These are phyloP conservation scores for Pseudogymnoascus sp. DNA, from an alignment of 2,329 filamentous ascomycete genomes.

Conservation along the genomic window DNA sequence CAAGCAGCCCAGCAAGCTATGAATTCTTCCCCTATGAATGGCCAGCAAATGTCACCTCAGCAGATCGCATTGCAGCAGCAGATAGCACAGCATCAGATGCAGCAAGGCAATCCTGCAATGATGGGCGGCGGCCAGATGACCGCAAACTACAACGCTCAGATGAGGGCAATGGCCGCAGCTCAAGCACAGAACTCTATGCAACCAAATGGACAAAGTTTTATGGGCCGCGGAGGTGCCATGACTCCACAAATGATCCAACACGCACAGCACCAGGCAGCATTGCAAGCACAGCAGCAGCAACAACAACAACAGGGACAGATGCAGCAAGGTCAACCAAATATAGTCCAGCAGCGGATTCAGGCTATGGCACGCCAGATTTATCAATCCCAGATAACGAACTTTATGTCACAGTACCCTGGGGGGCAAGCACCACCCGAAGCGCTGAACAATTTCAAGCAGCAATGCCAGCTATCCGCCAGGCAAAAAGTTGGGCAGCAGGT, in stretches of 20 bases:
- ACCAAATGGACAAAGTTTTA: slow-evolving; percentile 24
- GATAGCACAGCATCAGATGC: slow-evolving; percentile 25
- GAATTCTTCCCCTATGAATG: slow-evolving; percentile 9
- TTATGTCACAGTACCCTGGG: slow-evolving; percentile 28
- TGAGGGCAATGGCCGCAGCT: slow-evolving; percentile 18
- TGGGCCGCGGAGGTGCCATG: slow-evolving; percentile 34
- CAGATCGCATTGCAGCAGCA: slow-evolving; percentile 38
- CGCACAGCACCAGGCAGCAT: slow-evolving; percentile 22
- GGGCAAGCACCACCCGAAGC: slow-evolving; percentile 4
- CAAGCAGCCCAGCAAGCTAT: slow-evolving; percentile 38
- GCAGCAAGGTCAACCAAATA: slow-evolving; percentile 19
- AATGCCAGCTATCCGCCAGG: slow-evolving; percentile 22
- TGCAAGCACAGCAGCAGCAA: slow-evolving; percentile 32
- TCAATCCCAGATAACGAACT: slow-evolving; percentile 29
- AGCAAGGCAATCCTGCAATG: slow-evolving; percentile 20
- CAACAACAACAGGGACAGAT: slow-evolving; percentile 36
- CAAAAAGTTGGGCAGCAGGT: slow-evolving; percentile 28
- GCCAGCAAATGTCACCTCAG: slow-evolving; percentile 23
- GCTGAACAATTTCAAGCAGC: slow-evolving; percentile 10
- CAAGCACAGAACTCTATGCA: slow-evolving; percentile 16
- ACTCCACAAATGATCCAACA: slow-evolving; percentile 31
- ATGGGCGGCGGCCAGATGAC: slow-evolving; percentile 14
- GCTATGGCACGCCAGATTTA: slow-evolving; percentile 26
- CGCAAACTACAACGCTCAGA: slow-evolving; percentile 19
- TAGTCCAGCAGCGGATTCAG: not conserved